Evolutionary conservation across 139 green algal species (phyloP).

Genomic region (Tetraselmis chui): DNA sequence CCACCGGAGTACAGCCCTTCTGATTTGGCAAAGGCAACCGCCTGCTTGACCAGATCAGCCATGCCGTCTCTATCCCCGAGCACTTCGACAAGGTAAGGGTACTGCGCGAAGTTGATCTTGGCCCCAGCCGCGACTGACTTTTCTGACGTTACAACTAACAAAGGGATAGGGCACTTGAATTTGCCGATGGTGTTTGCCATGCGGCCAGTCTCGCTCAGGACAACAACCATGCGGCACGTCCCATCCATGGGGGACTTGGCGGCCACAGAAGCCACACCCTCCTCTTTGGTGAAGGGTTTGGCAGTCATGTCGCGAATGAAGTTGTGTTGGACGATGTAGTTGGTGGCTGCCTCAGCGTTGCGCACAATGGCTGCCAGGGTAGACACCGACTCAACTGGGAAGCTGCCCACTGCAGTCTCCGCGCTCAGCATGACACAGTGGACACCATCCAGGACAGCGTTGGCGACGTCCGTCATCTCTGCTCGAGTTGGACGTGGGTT

Average conservation of each 20-base stretch:
- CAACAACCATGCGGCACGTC: conserved; percentile 25
- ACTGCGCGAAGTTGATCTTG: not conserved
- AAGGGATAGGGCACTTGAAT: not conserved
- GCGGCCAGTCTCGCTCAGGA: conserved; percentile 27
- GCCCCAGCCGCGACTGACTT: not conserved
- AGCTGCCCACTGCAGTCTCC: conserved; percentile 42
- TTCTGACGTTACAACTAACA: not conserved
- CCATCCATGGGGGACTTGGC: conserved; percentile 28
- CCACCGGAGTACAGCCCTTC: not conserved
- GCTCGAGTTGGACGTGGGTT: conserved; percentile 51
- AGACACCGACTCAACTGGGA: conserved; percentile 38
- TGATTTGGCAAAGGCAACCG: not conserved
- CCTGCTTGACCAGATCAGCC: not conserved
- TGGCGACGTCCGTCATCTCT: conserved; percentile 58
- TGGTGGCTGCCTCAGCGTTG: conserved; percentile 46
- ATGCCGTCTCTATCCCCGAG: not conserved
- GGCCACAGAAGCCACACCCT: conserved; percentile 30
- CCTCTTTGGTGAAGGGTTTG: conserved; percentile 47
- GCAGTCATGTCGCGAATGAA: conserved; percentile 41
- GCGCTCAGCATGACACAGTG: conserved; percentile 46
- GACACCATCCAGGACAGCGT: conserved; percentile 47
- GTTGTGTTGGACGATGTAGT: conserved; percentile 41
- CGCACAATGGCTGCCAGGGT: conserved; percentile 38
- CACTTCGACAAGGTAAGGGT: not conserved
- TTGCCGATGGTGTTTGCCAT: not conserved